A percentile compares a stretch with the other conserved stretches of the same genome.
Conservation (phyloP, 1,284 basidiomycete species). For the Cutaneotrichosporon arboriforme region DNA sequence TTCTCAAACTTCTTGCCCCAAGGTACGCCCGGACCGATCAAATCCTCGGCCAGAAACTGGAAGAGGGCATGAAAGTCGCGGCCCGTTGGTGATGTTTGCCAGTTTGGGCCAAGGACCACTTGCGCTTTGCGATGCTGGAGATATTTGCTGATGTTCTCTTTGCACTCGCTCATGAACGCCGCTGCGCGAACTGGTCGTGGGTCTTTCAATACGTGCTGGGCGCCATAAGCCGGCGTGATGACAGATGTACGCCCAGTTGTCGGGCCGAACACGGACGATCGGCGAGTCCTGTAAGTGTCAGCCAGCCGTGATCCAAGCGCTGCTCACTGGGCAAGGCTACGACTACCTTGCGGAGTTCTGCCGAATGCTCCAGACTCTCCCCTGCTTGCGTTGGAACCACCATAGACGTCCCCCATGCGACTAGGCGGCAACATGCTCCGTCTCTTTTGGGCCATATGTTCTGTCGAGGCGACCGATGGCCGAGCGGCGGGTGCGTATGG, state of each 20-base stretch:
- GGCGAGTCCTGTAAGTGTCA: constrained; percentile 53
- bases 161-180: constrained; percentile 65
- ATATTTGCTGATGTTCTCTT: constrained; percentile 65
- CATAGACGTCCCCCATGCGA: not conserved
- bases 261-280: constrained; percentile 55
- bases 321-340: constrained; percentile 22
- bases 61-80: constrained; percentile 79
- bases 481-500: not conserved
- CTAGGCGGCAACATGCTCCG: constrained; percentile 4
- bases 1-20: constrained; percentile 65
- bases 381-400: constrained; percentile 49
- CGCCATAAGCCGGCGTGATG: constrained; percentile 48
- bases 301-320: not conserved
- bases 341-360: constrained; percentile 62
- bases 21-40: constrained; percentile 61
- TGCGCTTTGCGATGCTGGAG: constrained; percentile 61
- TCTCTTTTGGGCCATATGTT: not conserved
- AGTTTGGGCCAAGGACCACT: constrained; percentile 55
- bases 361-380: constrained; percentile 55
- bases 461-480: not conserved
- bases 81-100: constrained; percentile 65
- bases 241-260: constrained; percentile 52
- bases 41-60: constrained; percentile 61
- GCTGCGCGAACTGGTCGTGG: constrained; percentile 66
- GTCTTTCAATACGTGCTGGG: constrained; percentile 54